Conservation (phyloP, 495 filamentous ascomycete genomes). For the Cetradonia linearis region DNA sequence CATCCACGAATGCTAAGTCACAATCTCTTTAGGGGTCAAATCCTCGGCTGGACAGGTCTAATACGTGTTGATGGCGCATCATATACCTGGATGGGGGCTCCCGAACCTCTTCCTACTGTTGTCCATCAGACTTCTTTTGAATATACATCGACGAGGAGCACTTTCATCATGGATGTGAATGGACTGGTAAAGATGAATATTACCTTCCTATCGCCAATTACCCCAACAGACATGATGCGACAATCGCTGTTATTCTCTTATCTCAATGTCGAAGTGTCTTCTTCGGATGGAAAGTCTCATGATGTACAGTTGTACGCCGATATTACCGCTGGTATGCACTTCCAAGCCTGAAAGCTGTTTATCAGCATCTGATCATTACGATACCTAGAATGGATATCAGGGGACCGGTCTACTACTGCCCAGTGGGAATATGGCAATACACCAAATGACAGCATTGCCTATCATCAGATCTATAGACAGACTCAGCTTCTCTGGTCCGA, state of each 20-base stretch:
- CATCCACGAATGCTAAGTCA: constrained; percentile 6
- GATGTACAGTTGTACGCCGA: constrained; percentile 51
- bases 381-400: constrained; percentile 46
- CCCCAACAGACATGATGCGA: constrained; percentile 44
- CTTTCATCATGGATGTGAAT: constrained; percentile 44
- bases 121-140: constrained; percentile 44
- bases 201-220: constrained; percentile 49
- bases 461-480: constrained; percentile 45
- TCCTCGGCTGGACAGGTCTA: constrained; percentile 46
- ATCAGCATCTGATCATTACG: constrained; percentile 17
- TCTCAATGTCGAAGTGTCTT: constrained; percentile 42
- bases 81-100: constrained; percentile 49
- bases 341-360: not conserved
- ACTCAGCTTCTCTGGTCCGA: constrained; percentile 46
- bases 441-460: constrained; percentile 35
- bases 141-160: constrained; percentile 50
- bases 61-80: constrained; percentile 45
- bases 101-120: constrained; percentile 28
- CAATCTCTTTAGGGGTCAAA: constrained; percentile 33
- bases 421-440: constrained; percentile 45
- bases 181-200: constrained; percentile 41
- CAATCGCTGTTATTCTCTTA: constrained; percentile 50
- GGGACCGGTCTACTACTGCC: constrained; percentile 39
- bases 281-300: constrained; percentile 42
- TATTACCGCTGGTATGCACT: constrained; percentile 46